Evolutionary conservation across 2,329 filamentous ascomycete genomes (phyloP), one percentile per base, ranked within the genome.

Genomic region (Colletotrichum theobromicola): DNA sequence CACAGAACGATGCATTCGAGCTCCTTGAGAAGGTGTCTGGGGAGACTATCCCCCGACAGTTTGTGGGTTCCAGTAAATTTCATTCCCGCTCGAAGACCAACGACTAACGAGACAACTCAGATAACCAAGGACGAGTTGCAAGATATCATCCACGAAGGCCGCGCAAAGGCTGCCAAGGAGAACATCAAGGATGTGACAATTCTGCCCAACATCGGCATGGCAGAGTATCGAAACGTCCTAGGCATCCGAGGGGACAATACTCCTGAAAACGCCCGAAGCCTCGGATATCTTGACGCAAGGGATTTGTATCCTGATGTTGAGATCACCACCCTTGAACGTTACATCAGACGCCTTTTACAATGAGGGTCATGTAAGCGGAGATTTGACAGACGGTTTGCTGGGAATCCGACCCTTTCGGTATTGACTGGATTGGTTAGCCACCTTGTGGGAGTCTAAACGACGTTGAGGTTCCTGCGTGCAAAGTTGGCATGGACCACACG

Each of bases 341-440:
- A 57, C 1, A 16, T 57, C 53, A 28, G 9, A 57, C 2, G 15
- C 28, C 42, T 50, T 1, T 10, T 50, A 50, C 42, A n/a, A 4
- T 50, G 42, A 50, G 42, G 42, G 42, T 1, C 42, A 46, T 46
- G 42, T 10, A n/a, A n/a, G 35, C 37, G n/a, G 10, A 46, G 37
- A 18, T 10, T 21, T 46, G 10, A 21, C 12, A 50, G 30, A 50
- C 21, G n/a, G 2, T 13, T 12, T 12, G 13, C n/a, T 50, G 10
- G n/a, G 5, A n/a, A 21, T 6, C n/a, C n/a, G 21, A 21, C 42
- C n/a, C 5, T 50, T 50, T 50, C 7, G 42, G 42, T 21, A 50
- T 2, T 50, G 12, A 50, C 5, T 50, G 10, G 0, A 1, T 50
- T n/a, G 21, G 13, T 12, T 1, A 12, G 2, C 10, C n/a, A 50